Base-by-base conservation (phyloP, 1,139 yeast genomes). In the Blastobotrys niveus region DNA sequence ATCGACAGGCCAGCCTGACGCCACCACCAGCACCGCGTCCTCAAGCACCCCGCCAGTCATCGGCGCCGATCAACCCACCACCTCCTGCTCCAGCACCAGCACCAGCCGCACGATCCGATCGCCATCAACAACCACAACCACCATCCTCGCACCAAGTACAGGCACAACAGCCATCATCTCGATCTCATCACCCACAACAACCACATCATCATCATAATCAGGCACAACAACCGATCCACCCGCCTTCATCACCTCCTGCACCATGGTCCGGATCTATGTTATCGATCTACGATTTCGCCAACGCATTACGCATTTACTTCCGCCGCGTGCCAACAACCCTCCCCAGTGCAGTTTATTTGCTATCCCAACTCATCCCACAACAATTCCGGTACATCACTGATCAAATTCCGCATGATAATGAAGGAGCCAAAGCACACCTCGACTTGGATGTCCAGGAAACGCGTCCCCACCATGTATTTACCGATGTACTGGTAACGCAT, bases 211-310 rank as follows among this genome's bases (percentile, higher is more conserved):
- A 34, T 3, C 5, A n/a, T 4, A n/a, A 4, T 18, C 21, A 14
- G 15, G 12, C 15, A 15, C 18, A 34, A 18, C 25, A 36, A 21
- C 17, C 9, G 3, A 25, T 25, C 21, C 31, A 10, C 21, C 20
- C 22, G 7, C 39, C 31, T 17, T 31, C n/a, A 25, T 33, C 40
- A 15, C 17, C 18, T 4, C 44, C 44, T 14, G 21, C 14, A 29
- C 40, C 44, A 22, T 41, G 44, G 44, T 22, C 41, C 20, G 44
- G 44, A 3, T 34, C 39, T 15, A 41, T 41, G 44, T 12, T 41
- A 15, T 21, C 30, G 2, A 26, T 41, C 5, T 41, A 41, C 35
- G 44, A 41, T 24, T 41, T 34, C 22, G 22, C 24, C 5, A 6
- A 15, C 19, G 44, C 39, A 6, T 10, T 41, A 22, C n/a, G 40